Conservation (phyloP, 495 filamentous ascomycete genomes). For the Penicillium bialowiezense region DNA sequence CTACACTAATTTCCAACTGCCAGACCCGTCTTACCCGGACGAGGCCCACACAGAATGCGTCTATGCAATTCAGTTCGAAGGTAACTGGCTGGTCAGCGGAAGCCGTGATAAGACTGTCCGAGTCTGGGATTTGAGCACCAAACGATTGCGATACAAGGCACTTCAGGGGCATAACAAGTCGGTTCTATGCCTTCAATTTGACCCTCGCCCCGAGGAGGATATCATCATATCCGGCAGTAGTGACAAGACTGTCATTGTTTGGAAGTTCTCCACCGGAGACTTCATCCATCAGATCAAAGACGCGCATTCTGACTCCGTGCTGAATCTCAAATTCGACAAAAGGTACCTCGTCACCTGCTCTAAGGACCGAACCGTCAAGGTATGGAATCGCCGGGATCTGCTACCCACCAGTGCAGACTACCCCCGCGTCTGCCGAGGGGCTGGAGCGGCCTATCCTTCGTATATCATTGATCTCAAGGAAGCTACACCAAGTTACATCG, state of each 20-base stretch:
- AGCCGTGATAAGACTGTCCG: slow-evolving; percentile 85
- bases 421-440: slow-evolving; percentile 38
- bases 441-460: slow-evolving; percentile 45
- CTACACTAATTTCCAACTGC: slow-evolving; percentile 84
- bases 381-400: slow-evolving; percentile 81
- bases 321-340: slow-evolving; percentile 94
- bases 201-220: slow-evolving; percentile 85
- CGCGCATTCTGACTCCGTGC: slow-evolving; percentile 84
- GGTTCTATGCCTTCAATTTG: slow-evolving; percentile 94
- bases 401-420: slow-evolving; percentile 68
- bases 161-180: slow-evolving; percentile 77
- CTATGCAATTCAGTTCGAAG: slow-evolving; percentile 86
- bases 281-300: slow-evolving; percentile 66
- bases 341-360: slow-evolving; percentile 92
- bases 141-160: slow-evolving; percentile 67
- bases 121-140: slow-evolving; percentile 85
- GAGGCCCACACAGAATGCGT: slow-evolving; percentile 92
- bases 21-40: slow-evolving; percentile 72
- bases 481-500: slow-evolving; percentile 44
- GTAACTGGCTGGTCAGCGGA: slow-evolving; percentile 86
- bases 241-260: slow-evolving; percentile 84
- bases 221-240: slow-evolving; percentile 92
- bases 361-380: slow-evolving; percentile 93
- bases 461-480: slow-evolving; percentile 53
- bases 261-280: slow-evolving; percentile 88